Evolutionary conservation across 306 rosid genomes (phyloP).

Genomic region (Trifolium subterraneum): DNA sequence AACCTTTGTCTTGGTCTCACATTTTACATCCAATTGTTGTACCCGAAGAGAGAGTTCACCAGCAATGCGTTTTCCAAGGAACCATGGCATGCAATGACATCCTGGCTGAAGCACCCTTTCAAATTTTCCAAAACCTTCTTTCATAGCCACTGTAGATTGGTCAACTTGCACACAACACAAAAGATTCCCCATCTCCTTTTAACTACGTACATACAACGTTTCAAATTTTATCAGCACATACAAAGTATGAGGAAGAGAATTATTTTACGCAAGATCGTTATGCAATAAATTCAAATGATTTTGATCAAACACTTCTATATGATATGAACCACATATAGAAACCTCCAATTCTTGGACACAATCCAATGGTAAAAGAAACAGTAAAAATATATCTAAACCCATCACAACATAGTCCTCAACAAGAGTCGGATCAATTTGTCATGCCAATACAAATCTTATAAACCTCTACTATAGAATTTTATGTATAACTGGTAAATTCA

Average conservation of each 20-base stretch:
- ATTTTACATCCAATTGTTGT: constrained; percentile 83
- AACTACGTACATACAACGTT: constrained; percentile 1
- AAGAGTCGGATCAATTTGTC: neutral
- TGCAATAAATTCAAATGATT: neutral
- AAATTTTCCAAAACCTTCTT: constrained; percentile 77
- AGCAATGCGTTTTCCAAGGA: constrained; percentile 63
- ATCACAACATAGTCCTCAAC: neutral
- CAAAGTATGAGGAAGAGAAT: constrained; percentile 15
- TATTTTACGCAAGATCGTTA: neutral
- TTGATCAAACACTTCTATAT: neutral
- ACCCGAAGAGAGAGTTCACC: constrained; percentile 91
- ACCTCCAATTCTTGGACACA: neutral
- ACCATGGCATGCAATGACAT: constrained; percentile 92
- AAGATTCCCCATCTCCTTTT: constrained; percentile 68
- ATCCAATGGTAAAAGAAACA: neutral
- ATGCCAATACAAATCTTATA: neutral
- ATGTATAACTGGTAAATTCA: neutral
- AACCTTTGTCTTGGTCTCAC: constrained; percentile 99
- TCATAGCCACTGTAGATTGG: constrained; percentile 80
- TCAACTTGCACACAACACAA: constrained; percentile 80
- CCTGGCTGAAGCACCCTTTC: constrained; percentile 88
- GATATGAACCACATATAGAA: neutral
- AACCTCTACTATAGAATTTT: neutral
- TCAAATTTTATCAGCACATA: constrained; percentile 29
- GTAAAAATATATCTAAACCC: neutral